Evolutionary conservation across 169 alveolate species (phyloP).

Genomic region (Eimeria tenella): DNA sequence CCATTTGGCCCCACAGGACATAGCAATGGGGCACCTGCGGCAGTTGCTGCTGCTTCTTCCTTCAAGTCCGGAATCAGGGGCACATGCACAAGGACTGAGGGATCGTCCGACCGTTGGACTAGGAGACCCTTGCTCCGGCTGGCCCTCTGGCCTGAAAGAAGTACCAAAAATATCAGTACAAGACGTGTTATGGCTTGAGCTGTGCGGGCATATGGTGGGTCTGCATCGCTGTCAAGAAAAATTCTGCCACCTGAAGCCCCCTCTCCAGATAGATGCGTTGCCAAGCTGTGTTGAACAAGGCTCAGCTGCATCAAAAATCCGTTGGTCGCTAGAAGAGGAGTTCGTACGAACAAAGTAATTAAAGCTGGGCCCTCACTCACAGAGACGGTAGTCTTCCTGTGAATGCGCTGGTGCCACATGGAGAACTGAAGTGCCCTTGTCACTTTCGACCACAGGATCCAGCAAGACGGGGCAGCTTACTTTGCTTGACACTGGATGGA

Average conservation of each 20-base stretch:
- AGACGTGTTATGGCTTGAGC: background rate
- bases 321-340: background rate
- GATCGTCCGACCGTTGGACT: slow-evolving; percentile 3
- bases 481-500: slow-evolving; percentile 54
- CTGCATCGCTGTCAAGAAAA: background rate
- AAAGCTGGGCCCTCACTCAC: background rate
- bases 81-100: slow-evolving; percentile 7
- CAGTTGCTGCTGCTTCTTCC: slow-evolving; percentile 67
- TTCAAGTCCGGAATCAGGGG: slow-evolving; percentile 52
- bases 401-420: slow-evolving; percentile 80
- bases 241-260: background rate
- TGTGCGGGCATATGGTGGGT: background rate
- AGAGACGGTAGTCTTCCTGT: slow-evolving; percentile 71
- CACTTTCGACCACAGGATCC: slow-evolving; percentile 33
- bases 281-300: background rate
- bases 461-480: slow-evolving; percentile 64
- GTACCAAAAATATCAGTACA: background rate
- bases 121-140: slow-evolving; percentile 2
- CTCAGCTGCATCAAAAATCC: background rate
- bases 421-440: slow-evolving; percentile 71
- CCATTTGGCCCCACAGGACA: slow-evolving; percentile 71
- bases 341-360: too few relatives aligned
- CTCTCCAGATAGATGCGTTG: background rate
- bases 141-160: slow-evolving; percentile 52
- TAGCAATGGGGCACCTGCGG: slow-evolving; percentile 54